Percentiles rank a stretch among this genome's conserved stretches.
Evolutionary conservation across 129 eudicot genomes (phyloP).

Genomic region (Centaurea solstitialis): DNA sequence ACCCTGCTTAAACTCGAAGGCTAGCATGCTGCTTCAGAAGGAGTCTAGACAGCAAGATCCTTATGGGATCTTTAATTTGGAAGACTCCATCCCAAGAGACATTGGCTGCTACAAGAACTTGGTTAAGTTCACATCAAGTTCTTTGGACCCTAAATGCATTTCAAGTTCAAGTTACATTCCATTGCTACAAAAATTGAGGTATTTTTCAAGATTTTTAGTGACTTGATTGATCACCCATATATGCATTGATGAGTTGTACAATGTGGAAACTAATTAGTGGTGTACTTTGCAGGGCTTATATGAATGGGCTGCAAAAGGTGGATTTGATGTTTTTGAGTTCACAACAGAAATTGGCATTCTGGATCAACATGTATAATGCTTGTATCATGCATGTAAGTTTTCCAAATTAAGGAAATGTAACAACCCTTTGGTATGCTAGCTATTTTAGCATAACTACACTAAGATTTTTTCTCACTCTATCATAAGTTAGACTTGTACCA

Average conservation of each 20-base stretch:
- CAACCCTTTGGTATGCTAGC: too few species aligned
- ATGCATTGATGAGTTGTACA: constrained; percentile 9
- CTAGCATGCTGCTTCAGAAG: constrained; percentile 64
- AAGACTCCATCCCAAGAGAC: constrained; percentile 86
- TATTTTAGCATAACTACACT: too few species aligned
- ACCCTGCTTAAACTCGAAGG: constrained; percentile 54
- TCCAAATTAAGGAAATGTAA: background rate
- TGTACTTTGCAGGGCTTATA: constrained; percentile 50
- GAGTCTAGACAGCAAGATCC: constrained; percentile 95
- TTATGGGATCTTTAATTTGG: constrained; percentile 75
- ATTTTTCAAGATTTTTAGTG: background rate
- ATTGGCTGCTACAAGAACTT: constrained; percentile 95
- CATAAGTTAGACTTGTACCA: too few species aligned
- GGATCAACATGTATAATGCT: constrained; percentile 98
- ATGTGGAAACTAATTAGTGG: background rate
- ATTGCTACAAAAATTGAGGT: constrained; percentile 83
- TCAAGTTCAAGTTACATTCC: constrained; percentile 80
- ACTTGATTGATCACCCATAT: background rate
- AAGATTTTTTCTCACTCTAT: too few species aligned
- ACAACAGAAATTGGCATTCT: constrained; percentile 87
- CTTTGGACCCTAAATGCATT: constrained; percentile 87
- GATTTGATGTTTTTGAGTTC: constrained; percentile 72
- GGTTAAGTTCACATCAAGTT: constrained; percentile 76
- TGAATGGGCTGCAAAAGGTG: constrained; percentile 80
- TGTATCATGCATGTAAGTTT: constrained; percentile 90